Conservation (phyloP, 768 basidiomycete species). For the Lentinula sp. region DNA sequence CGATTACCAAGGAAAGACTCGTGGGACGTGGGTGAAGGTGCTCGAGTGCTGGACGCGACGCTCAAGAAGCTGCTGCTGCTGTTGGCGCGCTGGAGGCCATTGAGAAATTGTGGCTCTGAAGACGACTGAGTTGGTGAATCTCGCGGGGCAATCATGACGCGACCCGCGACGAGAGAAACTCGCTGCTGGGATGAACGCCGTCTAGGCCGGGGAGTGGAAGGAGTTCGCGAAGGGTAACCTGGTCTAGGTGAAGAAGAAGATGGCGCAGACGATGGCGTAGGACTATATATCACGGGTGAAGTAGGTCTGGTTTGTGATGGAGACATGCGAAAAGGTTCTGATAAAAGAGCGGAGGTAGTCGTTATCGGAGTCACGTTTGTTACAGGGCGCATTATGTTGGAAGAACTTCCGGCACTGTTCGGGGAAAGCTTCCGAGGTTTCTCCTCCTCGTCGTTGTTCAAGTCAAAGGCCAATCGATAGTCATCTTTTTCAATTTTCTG, state of each 20-base stretch:
- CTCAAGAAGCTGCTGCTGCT: conserved; percentile 64
- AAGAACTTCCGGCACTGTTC: conserved; percentile 2
- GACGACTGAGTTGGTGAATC: conserved; percentile 62
- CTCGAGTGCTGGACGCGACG: conserved; percentile 49
- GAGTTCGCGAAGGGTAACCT: conserved; percentile 36
- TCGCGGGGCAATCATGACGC: conserved; percentile 70
- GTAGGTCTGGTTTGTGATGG: conserved; percentile 25
- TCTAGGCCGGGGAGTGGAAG: conserved; percentile 54
- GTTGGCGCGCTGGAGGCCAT: conserved; percentile 55
- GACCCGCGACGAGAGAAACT: conserved; percentile 78
- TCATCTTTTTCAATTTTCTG: background rate
- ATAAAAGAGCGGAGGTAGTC: conserved; percentile 8
- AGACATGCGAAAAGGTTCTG: conserved; percentile 22
- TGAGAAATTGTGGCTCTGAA: conserved; percentile 40
- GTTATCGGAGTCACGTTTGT: conserved; percentile 11
- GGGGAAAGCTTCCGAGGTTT: conserved; percentile 3
- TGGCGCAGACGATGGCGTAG: conserved; percentile 13
- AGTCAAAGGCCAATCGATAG: conserved; percentile 6
- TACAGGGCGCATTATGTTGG: conserved; percentile 9
- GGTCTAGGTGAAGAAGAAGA: conserved; percentile 17
- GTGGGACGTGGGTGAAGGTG: conserved; percentile 49
- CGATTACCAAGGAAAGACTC: conserved; percentile 53
- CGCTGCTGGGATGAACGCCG: conserved; percentile 80
- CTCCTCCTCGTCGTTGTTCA: conserved; percentile 5
- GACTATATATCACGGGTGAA: background rate